phyloP scores from a whole-genome alignment of 148 eudicot species.

The Vaccinium macrocarpon region DNA sequence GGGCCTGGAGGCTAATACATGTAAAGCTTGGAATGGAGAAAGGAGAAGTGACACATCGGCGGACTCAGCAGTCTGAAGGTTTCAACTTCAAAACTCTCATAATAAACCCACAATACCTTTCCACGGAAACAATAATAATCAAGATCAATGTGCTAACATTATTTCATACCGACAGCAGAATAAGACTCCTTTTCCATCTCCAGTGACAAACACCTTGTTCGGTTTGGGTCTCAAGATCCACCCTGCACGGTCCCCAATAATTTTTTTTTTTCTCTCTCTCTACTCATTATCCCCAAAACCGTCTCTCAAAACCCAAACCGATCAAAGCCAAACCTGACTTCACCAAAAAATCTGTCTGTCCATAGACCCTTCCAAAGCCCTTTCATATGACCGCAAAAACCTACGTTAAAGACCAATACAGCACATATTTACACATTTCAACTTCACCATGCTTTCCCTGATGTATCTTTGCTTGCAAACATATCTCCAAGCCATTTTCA shows the following conservation, averaged over 20 bases:
- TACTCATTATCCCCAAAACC: too few species aligned
- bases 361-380: neutral
- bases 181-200: neutral
- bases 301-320: too few species aligned
- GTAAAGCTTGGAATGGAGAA: neutral
- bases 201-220: neutral
- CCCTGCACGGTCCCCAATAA: too few species aligned
- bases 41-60: neutral
- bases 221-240: too few species aligned
- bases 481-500: neutral
- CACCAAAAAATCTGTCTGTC: neutral
- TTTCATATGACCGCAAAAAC: neutral
- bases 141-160: neutral
- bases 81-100: neutral
- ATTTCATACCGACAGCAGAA: neutral
- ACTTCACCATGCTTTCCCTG: neutral
- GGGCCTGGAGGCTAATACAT: neutral
- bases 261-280: too few species aligned
- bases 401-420: neutral
- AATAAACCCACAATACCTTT: neutral
- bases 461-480: neutral
- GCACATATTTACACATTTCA: neutral
- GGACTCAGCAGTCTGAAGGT: neutral
- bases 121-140: neutral
- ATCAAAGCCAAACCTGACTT: neutral